A percentile compares a stretch with the other conserved stretches of the same genome.
Conservation (phyloP, 345 rosid species). For the Sapria himalayana region DNA sequence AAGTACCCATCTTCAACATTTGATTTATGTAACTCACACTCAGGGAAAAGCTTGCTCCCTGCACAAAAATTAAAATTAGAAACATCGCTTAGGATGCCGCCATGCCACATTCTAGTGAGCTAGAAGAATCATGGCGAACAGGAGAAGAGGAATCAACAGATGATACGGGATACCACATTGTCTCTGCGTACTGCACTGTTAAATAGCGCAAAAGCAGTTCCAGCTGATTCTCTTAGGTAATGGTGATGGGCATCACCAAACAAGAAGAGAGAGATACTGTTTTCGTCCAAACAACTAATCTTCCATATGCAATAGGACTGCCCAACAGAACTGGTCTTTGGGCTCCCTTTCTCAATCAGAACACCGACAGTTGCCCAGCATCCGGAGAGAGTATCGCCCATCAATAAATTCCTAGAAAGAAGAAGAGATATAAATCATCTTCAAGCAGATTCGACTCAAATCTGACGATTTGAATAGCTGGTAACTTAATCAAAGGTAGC, state of each 20-base stretch:
- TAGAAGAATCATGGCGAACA: no score
- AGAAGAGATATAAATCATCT: no score
- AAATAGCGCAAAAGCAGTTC: conserved; percentile 59
- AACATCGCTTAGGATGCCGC: no score
- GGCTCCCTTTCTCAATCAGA: conserved; percentile 53
- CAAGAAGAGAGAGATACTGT: conserved; percentile 50
- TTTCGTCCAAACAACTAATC: conserved; percentile 43
- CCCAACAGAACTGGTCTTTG: conserved; percentile 58
- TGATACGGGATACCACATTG: conserved; percentile 18
- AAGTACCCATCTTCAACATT: conserved; percentile 55
- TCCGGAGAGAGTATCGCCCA: conserved; percentile 55
- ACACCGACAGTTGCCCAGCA: conserved; percentile 86
- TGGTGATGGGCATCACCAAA: conserved; percentile 68
- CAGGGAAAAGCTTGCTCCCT: conserved; percentile 60
- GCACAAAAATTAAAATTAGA: no score
- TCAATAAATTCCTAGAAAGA: conserved; percentile 42
- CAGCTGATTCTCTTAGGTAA: conserved; percentile 34
- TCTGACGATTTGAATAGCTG: no score
- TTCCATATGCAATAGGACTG: conserved; percentile 59
- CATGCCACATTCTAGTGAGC: no score
- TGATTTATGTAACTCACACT: conserved; percentile 44
- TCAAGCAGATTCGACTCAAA: no score
- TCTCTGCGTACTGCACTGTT: conserved; percentile 54
- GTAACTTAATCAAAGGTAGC: no score
- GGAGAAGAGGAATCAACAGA: no score